Conservation (phyloP, 768 basidiomycete species). For the Cystofilobasidium ferigula region DNA sequence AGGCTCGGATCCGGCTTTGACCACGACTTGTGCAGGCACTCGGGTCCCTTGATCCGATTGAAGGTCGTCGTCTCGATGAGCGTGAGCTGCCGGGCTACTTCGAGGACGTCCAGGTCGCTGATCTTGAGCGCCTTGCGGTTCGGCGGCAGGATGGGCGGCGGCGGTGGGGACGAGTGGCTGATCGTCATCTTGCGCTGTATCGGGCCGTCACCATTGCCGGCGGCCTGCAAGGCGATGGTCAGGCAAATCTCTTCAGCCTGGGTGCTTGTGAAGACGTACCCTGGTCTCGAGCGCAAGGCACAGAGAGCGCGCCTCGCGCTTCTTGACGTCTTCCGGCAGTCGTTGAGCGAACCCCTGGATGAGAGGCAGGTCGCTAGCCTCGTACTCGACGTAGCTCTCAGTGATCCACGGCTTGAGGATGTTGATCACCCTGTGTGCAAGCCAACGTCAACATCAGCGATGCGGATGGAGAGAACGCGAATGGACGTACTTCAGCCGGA, state of each 20-base stretch:
- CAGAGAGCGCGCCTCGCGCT: constrained; percentile 26
- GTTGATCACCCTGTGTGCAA: constrained; percentile 64
- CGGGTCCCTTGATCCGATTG: constrained; percentile 75
- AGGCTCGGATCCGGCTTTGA: constrained; percentile 39
- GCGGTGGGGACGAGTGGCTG: constrained; percentile 53
- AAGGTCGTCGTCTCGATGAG: constrained; percentile 79
- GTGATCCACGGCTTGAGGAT: constrained; percentile 79
- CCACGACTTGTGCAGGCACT: constrained; percentile 67
- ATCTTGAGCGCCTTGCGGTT: constrained; percentile 49
- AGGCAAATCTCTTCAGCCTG: constrained; percentile 26
- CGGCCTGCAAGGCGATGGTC: constrained; percentile 25
- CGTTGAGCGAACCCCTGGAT: constrained; percentile 14
- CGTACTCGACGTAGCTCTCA: constrained; percentile 54
- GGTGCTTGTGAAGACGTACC: constrained; percentile 25
- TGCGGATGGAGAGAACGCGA: constrained; percentile 31
- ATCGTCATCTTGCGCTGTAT: constrained; percentile 48
- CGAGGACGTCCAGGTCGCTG: constrained; percentile 73
- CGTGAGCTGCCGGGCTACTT: constrained; percentile 84
- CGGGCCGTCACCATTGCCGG: constrained; percentile 45
- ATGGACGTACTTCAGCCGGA: constrained; percentile 87
- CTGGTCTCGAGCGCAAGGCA: constrained; percentile 30
- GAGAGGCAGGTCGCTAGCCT: constrained; percentile 31
- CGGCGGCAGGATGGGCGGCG: constrained; percentile 61
- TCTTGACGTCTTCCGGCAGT: constrained; percentile 13
- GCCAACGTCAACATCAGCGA: not conserved